A percentile compares a stretch with the other conserved stretches of the same genome.
Conservation (phyloP, 371 early-diverging fungal species). For the Mortierella sp. region DNA sequence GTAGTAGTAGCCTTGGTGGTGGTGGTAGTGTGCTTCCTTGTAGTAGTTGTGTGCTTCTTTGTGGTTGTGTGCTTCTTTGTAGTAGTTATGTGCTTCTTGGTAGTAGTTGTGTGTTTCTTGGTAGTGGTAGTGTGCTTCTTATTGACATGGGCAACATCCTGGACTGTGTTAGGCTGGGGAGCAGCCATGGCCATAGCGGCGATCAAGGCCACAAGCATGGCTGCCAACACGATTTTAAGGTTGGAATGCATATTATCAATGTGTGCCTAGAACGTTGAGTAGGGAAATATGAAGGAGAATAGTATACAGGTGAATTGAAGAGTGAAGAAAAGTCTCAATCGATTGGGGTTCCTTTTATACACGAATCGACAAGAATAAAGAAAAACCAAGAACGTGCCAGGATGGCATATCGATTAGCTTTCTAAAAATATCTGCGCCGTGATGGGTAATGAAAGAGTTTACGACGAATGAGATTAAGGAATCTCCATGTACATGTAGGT, state of each 20-base stretch:
- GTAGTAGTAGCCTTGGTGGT: conserved; percentile 2
- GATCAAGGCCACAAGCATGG: conserved; percentile 13
- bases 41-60: conserved; percentile 5
- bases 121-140: conserved; percentile 4
- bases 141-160: background rate
- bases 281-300: background rate
- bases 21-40: conserved; percentile 5
- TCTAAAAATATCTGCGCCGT: background rate
- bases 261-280: background rate
- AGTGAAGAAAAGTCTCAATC: background rate
- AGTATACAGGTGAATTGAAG: too few relatives aligned
- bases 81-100: background rate
- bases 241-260: conserved; percentile 4
- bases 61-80: background rate
- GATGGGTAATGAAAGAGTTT: background rate
- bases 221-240: conserved; percentile 1
- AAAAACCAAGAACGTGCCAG: background rate
- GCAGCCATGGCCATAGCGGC: conserved; percentile 3
- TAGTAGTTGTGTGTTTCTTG: background rate
- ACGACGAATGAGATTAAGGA: background rate
- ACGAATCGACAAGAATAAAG: background rate
- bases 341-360: background rate
- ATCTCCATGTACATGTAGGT: too few relatives aligned
- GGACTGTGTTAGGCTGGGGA: background rate
- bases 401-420: background rate